These are phyloP conservation scores for Thielaviopsis cerberus DNA, from an alignment of 2,329 filamentous ascomycete genomes.

Conservation along the genomic window DNA sequence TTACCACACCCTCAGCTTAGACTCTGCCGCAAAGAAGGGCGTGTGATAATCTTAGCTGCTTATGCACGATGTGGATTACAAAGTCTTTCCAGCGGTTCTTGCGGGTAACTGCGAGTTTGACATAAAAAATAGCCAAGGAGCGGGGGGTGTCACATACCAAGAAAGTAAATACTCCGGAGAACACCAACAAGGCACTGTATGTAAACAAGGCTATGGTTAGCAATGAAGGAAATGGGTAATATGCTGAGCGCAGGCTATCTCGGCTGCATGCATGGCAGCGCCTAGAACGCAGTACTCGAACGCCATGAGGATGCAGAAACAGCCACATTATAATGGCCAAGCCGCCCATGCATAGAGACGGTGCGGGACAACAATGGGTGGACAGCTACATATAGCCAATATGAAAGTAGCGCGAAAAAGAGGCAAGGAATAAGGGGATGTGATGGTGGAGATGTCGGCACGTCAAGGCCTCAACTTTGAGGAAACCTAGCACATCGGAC, in stretches of 20 bases:
- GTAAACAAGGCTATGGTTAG: background rate
- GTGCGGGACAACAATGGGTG: background rate
- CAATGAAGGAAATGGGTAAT: background rate
- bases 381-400: background rate
- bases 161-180: background rate
- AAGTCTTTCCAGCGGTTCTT: background rate
- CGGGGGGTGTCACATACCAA: background rate
- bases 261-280: background rate
- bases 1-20: background rate
- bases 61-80: background rate
- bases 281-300: background rate
- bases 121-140: background rate
- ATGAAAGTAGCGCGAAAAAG: background rate
- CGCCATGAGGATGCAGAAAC: background rate
- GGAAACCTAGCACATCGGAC: background rate
- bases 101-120: background rate
- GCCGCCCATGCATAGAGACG: background rate
- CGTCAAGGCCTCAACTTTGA: background rate
- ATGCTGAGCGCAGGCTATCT: background rate
- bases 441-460: background rate
- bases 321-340: background rate
- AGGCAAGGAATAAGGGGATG: background rate
- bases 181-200: background rate
- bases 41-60: background rate
- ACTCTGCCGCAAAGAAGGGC: constrained; percentile 3